Base-by-base conservation (phyloP, 371 early-diverging fungal species). In the Mucor racemosus region DNA sequence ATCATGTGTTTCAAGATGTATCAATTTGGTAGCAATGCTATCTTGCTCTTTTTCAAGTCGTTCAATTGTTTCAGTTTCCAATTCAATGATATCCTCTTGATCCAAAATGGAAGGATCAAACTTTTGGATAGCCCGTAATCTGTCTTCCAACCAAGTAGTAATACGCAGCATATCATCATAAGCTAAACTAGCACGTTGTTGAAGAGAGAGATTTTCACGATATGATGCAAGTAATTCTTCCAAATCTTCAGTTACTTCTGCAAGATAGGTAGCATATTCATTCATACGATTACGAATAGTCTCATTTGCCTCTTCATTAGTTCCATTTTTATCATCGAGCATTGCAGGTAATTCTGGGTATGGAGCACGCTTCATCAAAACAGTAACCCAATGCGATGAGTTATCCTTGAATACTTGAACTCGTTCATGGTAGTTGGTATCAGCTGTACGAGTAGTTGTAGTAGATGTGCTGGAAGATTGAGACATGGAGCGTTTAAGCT, bases 151-250 rank as follows among this genome's bases (percentile, higher is more conserved):
- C 84, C 82, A 84, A 15, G 61, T 58, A 0, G 69, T 75, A 56
- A 84, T 64, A 5, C 77, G 67, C 6, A 68, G 60, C 66, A 81
- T 64, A 60, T 84, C 84, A 19, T 84, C 78, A 33, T 77, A 75
- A 5, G 71, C 76, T 5, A 78, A 63, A 11, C 70, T 69, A 7
- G 80, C 75, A 7, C 76, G 69, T 36, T 79, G 75, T n/a, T 79
- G 77, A 8, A 85, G 61, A 7, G 76, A 74, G 19, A 82, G 58
- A 31, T 65, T 67, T 44, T 77, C 70, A n/a, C 80, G 78, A 53
- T 78, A 78, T 7, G 71, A 64, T 5, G 69, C 46, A 21, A 85
- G 48, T 3, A 80, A 60, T 19, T 73, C 71, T 21, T 81, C 75
- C 4, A 83, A 61, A 15, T 72, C 71, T 26, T 78, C 77, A 1